Percentiles rank a stretch among this genome's conserved stretches.
phyloP scores from a whole-genome alignment of 2,329 filamentous ascomycete species.

The Aspergillus fumigatus region DNA sequence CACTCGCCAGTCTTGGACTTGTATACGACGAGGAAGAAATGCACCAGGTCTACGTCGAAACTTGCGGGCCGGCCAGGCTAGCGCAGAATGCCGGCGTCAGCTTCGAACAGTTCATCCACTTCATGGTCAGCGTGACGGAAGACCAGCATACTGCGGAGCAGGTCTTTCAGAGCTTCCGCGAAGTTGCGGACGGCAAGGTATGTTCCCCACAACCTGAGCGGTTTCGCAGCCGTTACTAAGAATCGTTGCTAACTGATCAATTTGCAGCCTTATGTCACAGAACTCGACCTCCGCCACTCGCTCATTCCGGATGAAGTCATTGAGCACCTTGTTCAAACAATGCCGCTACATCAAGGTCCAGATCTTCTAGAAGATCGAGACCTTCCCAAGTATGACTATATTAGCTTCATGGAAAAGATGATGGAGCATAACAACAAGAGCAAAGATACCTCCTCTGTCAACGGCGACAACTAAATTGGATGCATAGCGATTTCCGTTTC shows the following conservation, averaged over 20 bases:
- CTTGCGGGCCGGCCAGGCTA: constrained; percentile 59
- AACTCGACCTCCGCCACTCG: constrained; percentile 91
- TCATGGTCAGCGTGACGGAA: constrained; percentile 99
- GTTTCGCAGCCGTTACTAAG: not conserved
- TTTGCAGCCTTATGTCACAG: constrained; percentile 80
- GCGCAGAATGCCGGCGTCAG: constrained; percentile 67
- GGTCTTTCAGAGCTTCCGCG: constrained; percentile 94
- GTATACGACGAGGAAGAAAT: constrained; percentile 98
- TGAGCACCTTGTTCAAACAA: constrained; percentile 80
- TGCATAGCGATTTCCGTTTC: constrained; percentile 12
- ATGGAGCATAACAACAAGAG: constrained; percentile 46
- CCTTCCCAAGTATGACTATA: constrained; percentile 88
- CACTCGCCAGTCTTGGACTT: constrained; percentile 86
- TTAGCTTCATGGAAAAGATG: constrained; percentile 91
- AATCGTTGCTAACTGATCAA: constrained; percentile 7
- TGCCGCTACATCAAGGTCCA: constrained; percentile 78
- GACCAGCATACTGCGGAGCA: constrained; percentile 98
- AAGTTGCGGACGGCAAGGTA: constrained; percentile 93
- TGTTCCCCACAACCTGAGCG: constrained; percentile 14
- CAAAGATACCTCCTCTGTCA: constrained; percentile 17
- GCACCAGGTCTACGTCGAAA: constrained; percentile 89
- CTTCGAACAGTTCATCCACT: constrained; percentile 97
- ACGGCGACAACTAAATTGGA: constrained; percentile 14
- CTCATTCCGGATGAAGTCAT: constrained; percentile 97
- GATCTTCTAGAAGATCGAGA: constrained; percentile 82